Evolutionary conservation across 495 filamentous ascomycete genomes (phyloP).

Genomic region (Neurospora tetrasperma): DNA sequence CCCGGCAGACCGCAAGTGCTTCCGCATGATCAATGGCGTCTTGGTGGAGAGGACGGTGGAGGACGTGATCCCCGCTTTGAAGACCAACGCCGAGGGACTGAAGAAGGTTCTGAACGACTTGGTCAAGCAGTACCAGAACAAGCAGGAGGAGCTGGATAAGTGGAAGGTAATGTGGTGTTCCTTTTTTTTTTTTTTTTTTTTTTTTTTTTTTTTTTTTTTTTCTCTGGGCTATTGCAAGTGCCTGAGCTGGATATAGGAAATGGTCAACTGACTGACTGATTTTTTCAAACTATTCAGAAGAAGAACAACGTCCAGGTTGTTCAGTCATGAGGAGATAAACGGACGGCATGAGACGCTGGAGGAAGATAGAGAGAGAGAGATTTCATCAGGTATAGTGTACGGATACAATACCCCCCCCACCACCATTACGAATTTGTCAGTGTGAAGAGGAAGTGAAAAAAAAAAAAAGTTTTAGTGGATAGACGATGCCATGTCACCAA

Average conservation of each 20-base stretch:
- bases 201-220: not conserved
- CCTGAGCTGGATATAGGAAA: not conserved
- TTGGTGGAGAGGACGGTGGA: conserved; percentile 86
- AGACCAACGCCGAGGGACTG: conserved; percentile 90
- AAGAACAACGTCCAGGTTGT: conserved; percentile 99
- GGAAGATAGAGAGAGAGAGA: not conserved
- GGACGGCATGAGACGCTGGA: not conserved
- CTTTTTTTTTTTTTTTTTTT: not conserved
- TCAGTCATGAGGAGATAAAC: conserved; percentile 42
- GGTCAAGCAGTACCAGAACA: conserved; percentile 91
- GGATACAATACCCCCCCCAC: not conserved
- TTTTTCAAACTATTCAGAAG: conserved; percentile 50
- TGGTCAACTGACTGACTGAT: conserved; percentile 4
- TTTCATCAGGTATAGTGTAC: not conserved
- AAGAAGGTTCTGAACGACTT: conserved; percentile 94
- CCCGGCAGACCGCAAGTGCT: conserved; percentile 82
- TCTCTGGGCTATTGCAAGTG: not conserved
- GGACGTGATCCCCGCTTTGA: conserved; percentile 81
- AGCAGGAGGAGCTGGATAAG: conserved; percentile 90
- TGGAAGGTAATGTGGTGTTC: conserved; percentile 71
- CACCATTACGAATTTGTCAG: not conserved
- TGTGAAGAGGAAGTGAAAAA: not conserved
- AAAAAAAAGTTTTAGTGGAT: not conserved
- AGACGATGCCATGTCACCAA: not conserved
- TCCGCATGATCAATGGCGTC: conserved; percentile 97